phyloP scores from a whole-genome alignment of 352 stramenopile species.

The Globisporangium cylindrosporum region DNA sequence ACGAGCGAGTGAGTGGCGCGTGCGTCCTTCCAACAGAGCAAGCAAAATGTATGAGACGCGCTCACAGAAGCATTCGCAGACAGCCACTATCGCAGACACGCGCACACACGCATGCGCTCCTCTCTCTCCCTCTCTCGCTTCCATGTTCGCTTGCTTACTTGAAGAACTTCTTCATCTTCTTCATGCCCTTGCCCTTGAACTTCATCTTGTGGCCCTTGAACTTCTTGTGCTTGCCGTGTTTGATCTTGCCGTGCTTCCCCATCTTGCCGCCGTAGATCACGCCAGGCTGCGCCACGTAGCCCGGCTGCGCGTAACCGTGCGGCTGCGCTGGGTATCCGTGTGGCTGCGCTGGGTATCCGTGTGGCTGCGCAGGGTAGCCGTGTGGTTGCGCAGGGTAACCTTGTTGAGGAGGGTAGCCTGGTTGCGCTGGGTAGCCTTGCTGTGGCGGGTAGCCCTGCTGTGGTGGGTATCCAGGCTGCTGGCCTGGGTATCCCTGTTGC shows the following conservation, averaged over 20 bases:
- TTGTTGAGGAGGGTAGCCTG: conserved; percentile 14
- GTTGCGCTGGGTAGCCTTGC: conserved; percentile 5
- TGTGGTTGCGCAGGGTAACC: not conserved
- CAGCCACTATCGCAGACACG: not conserved
- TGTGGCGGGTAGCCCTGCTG: conserved; percentile 15
- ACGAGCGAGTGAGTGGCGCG: not conserved
- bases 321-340: not conserved
- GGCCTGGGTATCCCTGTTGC: conserved; percentile 12
- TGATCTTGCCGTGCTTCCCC: conserved; percentile 30
- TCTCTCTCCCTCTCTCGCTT: conserved; percentile 1
- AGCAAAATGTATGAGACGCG: not conserved
- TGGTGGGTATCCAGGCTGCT: conserved; percentile 18
- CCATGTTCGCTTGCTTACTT: not conserved
- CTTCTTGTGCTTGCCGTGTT: conserved; percentile 54
- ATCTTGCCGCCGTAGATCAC: conserved; percentile 49
- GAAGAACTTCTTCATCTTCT: conserved; percentile 9
- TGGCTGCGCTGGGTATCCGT: not conserved
- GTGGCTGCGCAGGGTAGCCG: not conserved
- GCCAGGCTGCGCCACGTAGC: conserved; percentile 59
- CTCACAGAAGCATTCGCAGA: not conserved
- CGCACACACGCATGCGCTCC: not conserved
- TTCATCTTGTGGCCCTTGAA: conserved; percentile 30
- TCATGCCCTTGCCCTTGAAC: conserved; percentile 4
- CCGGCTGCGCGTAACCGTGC: conserved; percentile 25
- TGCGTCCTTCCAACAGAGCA: not conserved